These are phyloP conservation scores for Astragalus membranaceus DNA, from an alignment of 306 rosid species.

Conservation along the genomic window DNA sequence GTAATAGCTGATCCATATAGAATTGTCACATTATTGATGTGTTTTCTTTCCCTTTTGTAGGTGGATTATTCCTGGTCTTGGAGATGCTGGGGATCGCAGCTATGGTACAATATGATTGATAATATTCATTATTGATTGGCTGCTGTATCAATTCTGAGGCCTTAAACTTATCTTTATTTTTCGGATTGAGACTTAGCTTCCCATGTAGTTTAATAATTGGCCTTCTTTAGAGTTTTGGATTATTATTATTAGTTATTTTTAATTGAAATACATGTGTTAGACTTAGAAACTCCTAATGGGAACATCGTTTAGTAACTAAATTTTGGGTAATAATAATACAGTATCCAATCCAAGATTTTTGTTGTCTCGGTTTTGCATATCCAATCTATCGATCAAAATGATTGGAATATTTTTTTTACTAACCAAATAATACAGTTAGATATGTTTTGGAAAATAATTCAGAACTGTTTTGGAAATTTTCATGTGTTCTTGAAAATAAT, in stretches of 20 bases:
- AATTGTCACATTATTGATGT: background rate
- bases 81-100: conserved; percentile 97
- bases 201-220: background rate
- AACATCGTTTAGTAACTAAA: background rate
- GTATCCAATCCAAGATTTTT: too few relatives aligned
- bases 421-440: too few relatives aligned
- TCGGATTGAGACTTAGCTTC: background rate
- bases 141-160: conserved; percentile 33
- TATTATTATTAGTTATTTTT: background rate
- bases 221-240: background rate
- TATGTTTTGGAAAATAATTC: too few relatives aligned
- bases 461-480: too few relatives aligned
- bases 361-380: too few relatives aligned
- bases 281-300: background rate
- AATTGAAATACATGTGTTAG: background rate
- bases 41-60: conserved; percentile 27
- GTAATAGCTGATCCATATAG: background rate
- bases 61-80: conserved; percentile 94
- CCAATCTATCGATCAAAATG: too few relatives aligned
- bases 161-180: background rate
- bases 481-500: too few relatives aligned
- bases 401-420: too few relatives aligned
- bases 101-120: conserved; percentile 64
- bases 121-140: background rate
- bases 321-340: too few relatives aligned